These are phyloP conservation scores for Mastigamoeba balamuthi DNA, from an alignment of 78 protist species.

Conservation along the genomic window DNA sequence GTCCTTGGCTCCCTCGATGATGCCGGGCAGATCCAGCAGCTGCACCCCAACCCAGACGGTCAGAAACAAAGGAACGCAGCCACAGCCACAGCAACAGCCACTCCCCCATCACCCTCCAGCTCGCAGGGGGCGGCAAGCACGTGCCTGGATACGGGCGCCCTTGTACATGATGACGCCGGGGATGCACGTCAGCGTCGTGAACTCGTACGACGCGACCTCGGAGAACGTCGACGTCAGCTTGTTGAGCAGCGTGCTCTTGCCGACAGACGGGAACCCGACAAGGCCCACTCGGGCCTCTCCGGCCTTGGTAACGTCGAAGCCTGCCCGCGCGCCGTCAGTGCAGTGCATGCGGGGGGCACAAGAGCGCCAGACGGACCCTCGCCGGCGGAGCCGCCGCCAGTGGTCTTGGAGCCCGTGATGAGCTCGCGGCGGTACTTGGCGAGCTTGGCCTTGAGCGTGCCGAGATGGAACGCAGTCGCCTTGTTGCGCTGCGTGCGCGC, in stretches of 20 bases:
- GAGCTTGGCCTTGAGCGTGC: slow-evolving; percentile 82
- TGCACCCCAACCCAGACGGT: slow-evolving; percentile 1
- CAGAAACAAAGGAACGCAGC: neutral
- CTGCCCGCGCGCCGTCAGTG: slow-evolving; percentile 56
- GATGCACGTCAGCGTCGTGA: slow-evolving; percentile 98
- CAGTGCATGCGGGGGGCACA: neutral
- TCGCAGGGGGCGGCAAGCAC: neutral
- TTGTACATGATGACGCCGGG: slow-evolving; percentile 88
- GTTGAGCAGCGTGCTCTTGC: slow-evolving; percentile 94
- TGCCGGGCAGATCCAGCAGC: slow-evolving; percentile 90
- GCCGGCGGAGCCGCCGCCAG: slow-evolving; percentile 41
- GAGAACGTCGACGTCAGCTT: slow-evolving; percentile 75
- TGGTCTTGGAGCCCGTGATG: slow-evolving; percentile 34
- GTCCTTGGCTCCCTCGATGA: slow-evolving; percentile 98
- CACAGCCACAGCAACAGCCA: neutral
- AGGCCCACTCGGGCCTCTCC: slow-evolving; percentile 56
- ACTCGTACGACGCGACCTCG: slow-evolving; percentile 93
- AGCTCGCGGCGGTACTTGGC: slow-evolving; percentile 69
- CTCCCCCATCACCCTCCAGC: too few species aligned
- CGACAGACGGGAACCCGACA: slow-evolving; percentile 97
- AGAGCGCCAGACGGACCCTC: neutral
- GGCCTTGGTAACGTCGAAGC: slow-evolving; percentile 86
- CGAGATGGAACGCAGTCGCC: slow-evolving; percentile 81
- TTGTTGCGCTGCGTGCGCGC: slow-evolving; percentile 96
- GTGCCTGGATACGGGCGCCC: slow-evolving; percentile 89